Percentiles rank a stretch among this genome's conserved stretches.
phyloP scores from a whole-genome alignment of 345 rosid species.

The Mercurialis annua region DNA sequence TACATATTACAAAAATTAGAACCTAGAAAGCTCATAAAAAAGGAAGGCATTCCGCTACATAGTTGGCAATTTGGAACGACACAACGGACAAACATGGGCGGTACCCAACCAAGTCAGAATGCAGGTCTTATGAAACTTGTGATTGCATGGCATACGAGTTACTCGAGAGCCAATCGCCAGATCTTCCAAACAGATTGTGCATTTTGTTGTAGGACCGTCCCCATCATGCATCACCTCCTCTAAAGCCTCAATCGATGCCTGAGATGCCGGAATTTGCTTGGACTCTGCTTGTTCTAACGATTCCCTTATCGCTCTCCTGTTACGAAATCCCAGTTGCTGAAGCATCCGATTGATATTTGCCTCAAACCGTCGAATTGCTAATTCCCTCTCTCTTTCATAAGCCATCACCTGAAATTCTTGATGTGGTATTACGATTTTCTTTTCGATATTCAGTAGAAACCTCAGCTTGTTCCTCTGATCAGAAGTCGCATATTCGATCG shows the following conservation, averaged over 20 bases:
- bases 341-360: neutral
- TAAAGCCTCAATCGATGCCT: neutral
- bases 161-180: neutral
- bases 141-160: neutral
- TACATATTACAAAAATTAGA: too few species aligned
- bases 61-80: neutral
- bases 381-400: neutral
- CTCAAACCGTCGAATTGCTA: neutral
- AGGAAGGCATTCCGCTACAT: too few species aligned
- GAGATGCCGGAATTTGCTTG: neutral
- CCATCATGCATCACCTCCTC: neutral
- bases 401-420: slow-evolving; percentile 2
- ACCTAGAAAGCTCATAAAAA: too few species aligned
- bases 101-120: neutral
- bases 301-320: slow-evolving; percentile 1
- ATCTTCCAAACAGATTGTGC: neutral
- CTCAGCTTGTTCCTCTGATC: neutral
- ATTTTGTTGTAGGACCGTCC: neutral
- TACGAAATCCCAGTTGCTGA: neutral
- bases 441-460: neutral
- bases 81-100: neutral
- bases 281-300: neutral
- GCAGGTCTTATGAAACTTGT: neutral
- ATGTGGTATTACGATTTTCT: neutral
- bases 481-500: neutral